Conservation (phyloP, 2,329 filamentous ascomycete species). For the Ophiostoma triangulosporum region DNA sequence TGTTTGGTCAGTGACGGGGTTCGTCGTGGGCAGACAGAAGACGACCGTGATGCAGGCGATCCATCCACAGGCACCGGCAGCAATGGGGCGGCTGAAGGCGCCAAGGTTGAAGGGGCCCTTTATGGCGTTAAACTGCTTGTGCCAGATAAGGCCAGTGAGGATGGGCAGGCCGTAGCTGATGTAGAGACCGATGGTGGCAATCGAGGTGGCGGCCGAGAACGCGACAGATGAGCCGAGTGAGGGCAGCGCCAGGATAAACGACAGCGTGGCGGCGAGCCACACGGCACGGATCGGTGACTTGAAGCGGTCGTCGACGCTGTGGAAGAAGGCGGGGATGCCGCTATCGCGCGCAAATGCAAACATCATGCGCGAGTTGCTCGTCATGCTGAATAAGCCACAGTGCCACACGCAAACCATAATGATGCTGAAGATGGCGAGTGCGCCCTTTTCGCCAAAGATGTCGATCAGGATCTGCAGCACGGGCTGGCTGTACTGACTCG, state of each 20-base stretch:
- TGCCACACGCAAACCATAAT: constrained; percentile 49
- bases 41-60: constrained; percentile 41
- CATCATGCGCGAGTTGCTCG: constrained; percentile 45
- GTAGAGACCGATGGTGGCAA: constrained; percentile 45
- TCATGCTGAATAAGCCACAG: constrained; percentile 45
- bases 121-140: constrained; percentile 30
- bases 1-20: constrained; percentile 41
- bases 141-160: constrained; percentile 38
- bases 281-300: constrained; percentile 37
- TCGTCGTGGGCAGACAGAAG: constrained; percentile 42
- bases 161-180: constrained; percentile 45
- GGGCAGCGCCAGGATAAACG: constrained; percentile 41
- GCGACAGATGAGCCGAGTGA: constrained; percentile 41
- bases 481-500: constrained; percentile 33
- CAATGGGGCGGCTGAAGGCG: constrained; percentile 31
- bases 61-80: constrained; percentile 34
- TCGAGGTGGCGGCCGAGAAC: constrained; percentile 43
- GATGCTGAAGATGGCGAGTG: constrained; percentile 39
- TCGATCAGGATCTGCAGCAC: constrained; percentile 46
- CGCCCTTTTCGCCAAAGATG: constrained; percentile 40
- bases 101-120: constrained; percentile 44
- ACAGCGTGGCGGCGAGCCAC: constrained; percentile 39
- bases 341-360: constrained; percentile 43
- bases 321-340: constrained; percentile 41
- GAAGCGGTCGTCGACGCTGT: constrained; percentile 36